Base-by-base conservation (phyloP, 345 rosid species). In the Brassica incana region DNA sequence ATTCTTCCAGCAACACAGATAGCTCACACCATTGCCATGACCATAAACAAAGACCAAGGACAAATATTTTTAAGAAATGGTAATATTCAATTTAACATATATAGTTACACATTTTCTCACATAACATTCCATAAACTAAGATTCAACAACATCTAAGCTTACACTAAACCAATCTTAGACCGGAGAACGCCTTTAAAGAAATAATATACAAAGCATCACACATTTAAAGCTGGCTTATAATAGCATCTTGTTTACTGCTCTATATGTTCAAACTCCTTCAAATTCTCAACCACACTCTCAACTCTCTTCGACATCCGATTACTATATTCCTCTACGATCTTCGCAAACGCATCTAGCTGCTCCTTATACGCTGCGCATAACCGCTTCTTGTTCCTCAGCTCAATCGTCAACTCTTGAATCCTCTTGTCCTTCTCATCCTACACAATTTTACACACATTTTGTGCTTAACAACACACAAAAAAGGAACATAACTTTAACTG, bases 391-490 rank as follows among this genome's bases (percentile, higher is more conserved):
- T 89, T 87, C 68, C 90, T 71, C 36, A 91, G 77, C 83, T 91
- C 95, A 10, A 80, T 75, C 0, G 88, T 91, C 75, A 89, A 61
- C 83, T 88, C 93, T 78, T 91, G 93, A 83, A 91, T 89, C 38
- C 75, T 88, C 84, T 87, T 89, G 72, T 88, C 95, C 80, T 91
- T 91, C 43, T 85, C 91, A 40, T 85, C 91, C 90, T 89, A 80
- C 16, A 67, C 18, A 56, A 11, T 32, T 65, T 65, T 29, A 48
- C 56, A 66, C 6, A 65, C 40, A 32, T 8, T 65, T 48, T 65
- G 1, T 16, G 4, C 35, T 38, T 18, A 38, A 48, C 56, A 59
- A 30, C 14, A 0, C 69, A 69, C 52, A 61, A 45, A 9, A 4
- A 23, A 9, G 40, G 32, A 0, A 18, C 48, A 60, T 8, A 66